Evolutionary conservation across 208 protist genomes (phyloP), one percentile per base, ranked within the genome.

Genomic region (Zelonia costaricensis): DNA sequence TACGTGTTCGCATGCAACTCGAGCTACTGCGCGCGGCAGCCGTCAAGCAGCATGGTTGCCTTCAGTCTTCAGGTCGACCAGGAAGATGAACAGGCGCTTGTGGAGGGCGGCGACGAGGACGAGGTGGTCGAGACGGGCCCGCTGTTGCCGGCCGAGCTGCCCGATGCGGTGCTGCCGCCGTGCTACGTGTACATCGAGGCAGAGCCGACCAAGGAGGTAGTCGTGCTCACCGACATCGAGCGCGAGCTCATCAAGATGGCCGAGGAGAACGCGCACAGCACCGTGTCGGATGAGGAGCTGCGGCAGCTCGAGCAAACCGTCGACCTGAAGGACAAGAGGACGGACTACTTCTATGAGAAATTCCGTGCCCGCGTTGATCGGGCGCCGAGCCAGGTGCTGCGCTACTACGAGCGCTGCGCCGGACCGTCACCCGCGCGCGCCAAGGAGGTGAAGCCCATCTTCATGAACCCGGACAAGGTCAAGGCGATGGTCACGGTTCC

Each of bases 1-100:
- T 94, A 94, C 59, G 74, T 94, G 28, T 92, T 86, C 60, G 71
- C 71, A 16, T 94, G 88, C 62, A 94, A 94, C 69, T 78, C 69
- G 9, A 59, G 68, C 39, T 69, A 59, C 44, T 94, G 88, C 62
- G 47, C 80, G 13, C 66, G 62, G 20, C 83, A 94, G 60, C 83
- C 88, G 28, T 80, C 78, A 52, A 73, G 69, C 55, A 93, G 87
- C 68, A 91, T 80, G 80, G 67, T 63, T 13, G 72, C 81, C 13
- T 91, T 90, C 55, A 80, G 71, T 40, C 39, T 91, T 39, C 87
- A 93, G 62, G 80, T 82, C 10, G 80, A 92, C 62, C 73, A 87
- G 48, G 80, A 84, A 5, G 80, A 92, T 64, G 69, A 69, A 15
- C 20, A 65, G 45, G 70, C 74, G 13, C 39, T 79, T 12, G 30